Evolutionary conservation across 345 rosid genomes (phyloP).

Genomic region (Geranium rotundifolium): DNA sequence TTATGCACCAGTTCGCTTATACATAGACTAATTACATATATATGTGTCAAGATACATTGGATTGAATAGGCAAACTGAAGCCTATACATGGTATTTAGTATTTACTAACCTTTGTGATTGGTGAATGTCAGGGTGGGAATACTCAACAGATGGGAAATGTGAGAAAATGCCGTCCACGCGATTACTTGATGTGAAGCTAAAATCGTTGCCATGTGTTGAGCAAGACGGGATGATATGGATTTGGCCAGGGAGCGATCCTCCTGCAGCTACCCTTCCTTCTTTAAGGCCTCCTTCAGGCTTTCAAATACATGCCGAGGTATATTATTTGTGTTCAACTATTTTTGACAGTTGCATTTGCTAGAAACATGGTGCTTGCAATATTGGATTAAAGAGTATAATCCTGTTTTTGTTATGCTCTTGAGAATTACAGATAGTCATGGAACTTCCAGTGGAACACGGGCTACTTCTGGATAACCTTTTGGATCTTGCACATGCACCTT

Average conservation of each 20-base stretch:
- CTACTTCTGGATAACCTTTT: slow-evolving; percentile 87
- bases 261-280: slow-evolving; percentile 59
- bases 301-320: slow-evolving; percentile 89
- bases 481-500: slow-evolving; percentile 97
- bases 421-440: slow-evolving; percentile 73
- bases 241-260: slow-evolving; percentile 92
- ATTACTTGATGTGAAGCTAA: slow-evolving; percentile 54
- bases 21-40: background rate
- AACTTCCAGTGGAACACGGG: slow-evolving; percentile 97
- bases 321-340: background rate
- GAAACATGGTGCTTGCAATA: background rate
- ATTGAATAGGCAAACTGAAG: background rate
- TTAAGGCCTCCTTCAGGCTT: slow-evolving; percentile 84
- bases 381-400: background rate
- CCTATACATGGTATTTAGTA: background rate
- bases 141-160: slow-evolving; percentile 88
- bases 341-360: slow-evolving; percentile 1
- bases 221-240: slow-evolving; percentile 97
- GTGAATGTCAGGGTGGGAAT: slow-evolving; percentile 76
- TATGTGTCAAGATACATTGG: background rate
- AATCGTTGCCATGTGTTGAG: slow-evolving; percentile 77
- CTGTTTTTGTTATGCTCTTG: slow-evolving; percentile 3
- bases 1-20: background rate
- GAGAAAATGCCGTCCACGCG: slow-evolving; percentile 91
- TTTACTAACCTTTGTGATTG: slow-evolving; percentile 11